Evolutionary conservation across 257 asterid species (phyloP).

Genomic region (Solanum chmielewskii): DNA sequence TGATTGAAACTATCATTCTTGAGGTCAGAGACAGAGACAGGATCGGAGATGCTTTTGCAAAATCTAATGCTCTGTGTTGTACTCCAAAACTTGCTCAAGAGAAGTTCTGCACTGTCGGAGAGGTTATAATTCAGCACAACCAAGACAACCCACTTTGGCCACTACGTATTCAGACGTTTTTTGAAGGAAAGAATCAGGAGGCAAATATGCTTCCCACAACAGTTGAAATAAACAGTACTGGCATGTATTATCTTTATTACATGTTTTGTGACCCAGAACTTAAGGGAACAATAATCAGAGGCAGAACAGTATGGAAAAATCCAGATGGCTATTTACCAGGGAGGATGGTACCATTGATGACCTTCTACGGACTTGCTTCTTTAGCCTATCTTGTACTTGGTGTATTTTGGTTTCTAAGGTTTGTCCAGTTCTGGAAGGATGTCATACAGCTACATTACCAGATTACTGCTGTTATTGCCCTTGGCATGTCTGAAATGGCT

Average conservation of each 20-base stretch:
- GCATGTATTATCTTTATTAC: constrained; percentile 30
- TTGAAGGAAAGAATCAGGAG: constrained; percentile 16
- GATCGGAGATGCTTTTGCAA: constrained; percentile 15
- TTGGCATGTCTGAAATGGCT: constrained; percentile 37
- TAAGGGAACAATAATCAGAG: constrained; percentile 21
- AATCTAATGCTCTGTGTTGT: constrained; percentile 24
- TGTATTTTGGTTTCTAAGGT: constrained; percentile 21
- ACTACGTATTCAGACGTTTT: constrained; percentile 15
- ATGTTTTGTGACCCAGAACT: constrained; percentile 28
- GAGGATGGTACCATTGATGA: constrained; percentile 30
- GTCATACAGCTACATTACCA: constrained; percentile 25
- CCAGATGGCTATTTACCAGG: constrained; percentile 34
- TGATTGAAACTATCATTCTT: constrained; percentile 26
- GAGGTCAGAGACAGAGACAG: constrained; percentile 29
- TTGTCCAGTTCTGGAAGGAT: constrained; percentile 22
- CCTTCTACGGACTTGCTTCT: constrained; percentile 20
- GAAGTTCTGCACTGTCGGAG: constrained; percentile 20
- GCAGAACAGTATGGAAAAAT: constrained; percentile 27
- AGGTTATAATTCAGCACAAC: constrained; percentile 20
- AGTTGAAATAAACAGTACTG: constrained; percentile 18
- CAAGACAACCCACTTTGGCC: constrained; percentile 25
- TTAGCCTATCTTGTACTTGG: constrained; percentile 31
- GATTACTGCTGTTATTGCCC: constrained; percentile 26
- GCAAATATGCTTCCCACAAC: constrained; percentile 12
- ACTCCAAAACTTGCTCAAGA: constrained; percentile 19